Evolutionary conservation across 495 filamentous ascomycete species (phyloP).

Genomic region (Penicillium cataractarum): DNA sequence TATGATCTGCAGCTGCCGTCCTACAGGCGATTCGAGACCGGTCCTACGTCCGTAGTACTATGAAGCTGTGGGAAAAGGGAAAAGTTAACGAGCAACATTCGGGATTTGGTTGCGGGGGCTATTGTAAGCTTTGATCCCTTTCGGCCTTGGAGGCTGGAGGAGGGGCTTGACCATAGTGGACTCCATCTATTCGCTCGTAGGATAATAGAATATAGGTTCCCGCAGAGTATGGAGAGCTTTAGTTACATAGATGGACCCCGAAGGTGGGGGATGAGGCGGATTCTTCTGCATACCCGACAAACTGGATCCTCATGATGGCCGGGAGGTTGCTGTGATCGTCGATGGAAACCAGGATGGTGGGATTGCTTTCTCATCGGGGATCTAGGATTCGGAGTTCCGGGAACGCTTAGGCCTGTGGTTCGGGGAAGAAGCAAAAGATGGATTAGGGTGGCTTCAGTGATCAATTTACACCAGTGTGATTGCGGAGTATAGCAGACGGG

Average conservation of each 20-base stretch:
- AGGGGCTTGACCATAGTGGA: neutral
- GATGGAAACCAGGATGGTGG: constrained; percentile 22
- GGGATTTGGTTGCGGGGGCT: neutral
- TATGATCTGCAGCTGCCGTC: neutral
- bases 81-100: neutral
- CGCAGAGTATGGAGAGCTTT: no score
- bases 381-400: neutral
- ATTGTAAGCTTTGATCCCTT: neutral
- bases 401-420: constrained; percentile 12
- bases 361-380: neutral
- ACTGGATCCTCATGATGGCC: constrained; percentile 5
- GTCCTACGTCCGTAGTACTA: neutral
- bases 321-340: constrained; percentile 17
- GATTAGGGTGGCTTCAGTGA: neutral
- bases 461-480: neutral
- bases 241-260: neutral
- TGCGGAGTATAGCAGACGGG: neutral
- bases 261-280: constrained; percentile 1
- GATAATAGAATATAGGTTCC: no score
- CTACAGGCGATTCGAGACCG: neutral
- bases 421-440: constrained; percentile 7
- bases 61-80: neutral
- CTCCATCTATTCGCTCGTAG: neutral
- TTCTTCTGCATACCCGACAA: neutral
- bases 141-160: constrained; percentile 14